Evolutionary conservation across 169 alveolate genomes (phyloP), one percentile per base, ranked within the genome.

Genomic region (Cryptosporidium muris): DNA sequence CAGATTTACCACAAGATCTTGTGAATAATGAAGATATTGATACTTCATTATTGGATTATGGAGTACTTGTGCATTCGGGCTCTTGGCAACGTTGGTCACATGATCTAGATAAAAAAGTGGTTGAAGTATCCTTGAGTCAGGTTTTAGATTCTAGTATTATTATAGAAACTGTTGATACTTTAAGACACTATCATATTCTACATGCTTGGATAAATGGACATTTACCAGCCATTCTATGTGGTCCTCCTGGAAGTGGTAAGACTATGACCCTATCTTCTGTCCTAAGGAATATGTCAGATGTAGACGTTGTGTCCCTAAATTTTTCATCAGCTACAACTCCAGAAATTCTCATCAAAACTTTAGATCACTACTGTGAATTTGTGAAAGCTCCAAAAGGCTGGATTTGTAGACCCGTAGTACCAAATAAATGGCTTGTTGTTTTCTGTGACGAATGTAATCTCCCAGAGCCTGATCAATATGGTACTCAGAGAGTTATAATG

Each of bases 231-330:
- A 92, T 97, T 85, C 93, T 97, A 65, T 97, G 99, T 90, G 99
- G 99, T 9, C 99, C 99, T 2, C 99, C 99, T 1, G 99, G 99
- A 45, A 94, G 98, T 51, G 99, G 99, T 49, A 97, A 97, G 91
- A 96, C 99, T 4, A 97, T 98, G 99, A 98, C 99, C 37, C 89
- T 96, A 80, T 96, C 96, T 94, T 95, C 98, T 8, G 97, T 98
- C 36, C 82, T 97, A 80, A 95, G 97, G 80, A 94, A 93, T 60
- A 92, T 96, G 54, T 89, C 98, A 9, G 98, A 96, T 82, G 94
- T 96, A 63, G 98, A 96, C 85, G 95, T 97, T 92, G 97, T 97
- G 40, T 94, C 96, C 88, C 94, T 97, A 82, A 97, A 97, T 94
- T 97, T 96, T 89, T 95, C 98, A 9, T 92, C 97, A 25, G 95